phyloP scores from a whole-genome alignment of 768 basidiomycete species.

The Panaeolus papilionaceus region DNA sequence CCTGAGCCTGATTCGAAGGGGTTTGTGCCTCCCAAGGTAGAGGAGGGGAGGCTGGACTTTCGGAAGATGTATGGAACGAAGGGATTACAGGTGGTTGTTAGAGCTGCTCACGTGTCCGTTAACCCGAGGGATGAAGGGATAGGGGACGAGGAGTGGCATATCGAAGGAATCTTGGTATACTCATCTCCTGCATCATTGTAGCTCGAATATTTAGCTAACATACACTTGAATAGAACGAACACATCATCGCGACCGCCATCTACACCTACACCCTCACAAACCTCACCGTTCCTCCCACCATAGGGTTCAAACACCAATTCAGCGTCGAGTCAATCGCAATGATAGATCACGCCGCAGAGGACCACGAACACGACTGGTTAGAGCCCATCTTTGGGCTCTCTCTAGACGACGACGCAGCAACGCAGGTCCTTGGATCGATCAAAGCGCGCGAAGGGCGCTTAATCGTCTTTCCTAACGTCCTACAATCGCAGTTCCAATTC shows the following conservation, averaged over 20 bases:
- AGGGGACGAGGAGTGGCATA: background rate
- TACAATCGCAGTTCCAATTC: background rate
- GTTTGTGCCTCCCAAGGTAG: background rate
- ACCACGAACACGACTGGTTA: background rate
- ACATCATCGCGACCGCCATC: background rate
- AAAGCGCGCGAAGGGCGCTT: background rate
- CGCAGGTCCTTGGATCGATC: background rate
- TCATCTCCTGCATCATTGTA: no score
- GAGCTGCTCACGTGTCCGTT: background rate
- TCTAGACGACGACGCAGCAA: background rate
- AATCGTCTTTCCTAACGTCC: background rate
- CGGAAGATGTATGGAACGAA: background rate
- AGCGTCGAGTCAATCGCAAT: background rate
- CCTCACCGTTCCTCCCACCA: background rate
- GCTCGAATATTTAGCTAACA: background rate
- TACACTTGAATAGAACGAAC: background rate
- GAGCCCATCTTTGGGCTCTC: background rate
- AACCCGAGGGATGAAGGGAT: background rate
- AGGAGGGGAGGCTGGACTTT: background rate
- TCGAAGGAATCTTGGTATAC: background rate
- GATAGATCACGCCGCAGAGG: background rate
- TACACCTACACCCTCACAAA: background rate
- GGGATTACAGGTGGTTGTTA: background rate
- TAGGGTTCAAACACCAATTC: background rate
- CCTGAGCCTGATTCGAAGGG: background rate